Conservation (phyloP, 164 flowering plant species). For the Macadamia integrifolia region DNA sequence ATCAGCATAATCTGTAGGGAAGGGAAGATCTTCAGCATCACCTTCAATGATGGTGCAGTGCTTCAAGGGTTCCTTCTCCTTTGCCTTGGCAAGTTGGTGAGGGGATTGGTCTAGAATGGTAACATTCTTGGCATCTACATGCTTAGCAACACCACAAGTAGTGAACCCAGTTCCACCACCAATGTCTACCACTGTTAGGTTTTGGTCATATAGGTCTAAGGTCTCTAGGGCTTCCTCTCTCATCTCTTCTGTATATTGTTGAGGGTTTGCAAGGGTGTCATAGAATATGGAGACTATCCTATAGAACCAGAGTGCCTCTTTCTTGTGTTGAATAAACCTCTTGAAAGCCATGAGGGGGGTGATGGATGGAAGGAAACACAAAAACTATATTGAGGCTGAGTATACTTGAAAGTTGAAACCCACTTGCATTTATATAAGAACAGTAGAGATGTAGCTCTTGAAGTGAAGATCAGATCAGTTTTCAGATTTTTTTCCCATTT, state of each 20-base stretch:
- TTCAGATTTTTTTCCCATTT: too few species aligned
- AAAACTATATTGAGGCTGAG: too few species aligned
- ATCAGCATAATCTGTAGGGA: slow-evolving; percentile 63
- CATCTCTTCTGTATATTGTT: slow-evolving; percentile 24
- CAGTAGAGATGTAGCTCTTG: too few species aligned
- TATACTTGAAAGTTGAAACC: too few species aligned
- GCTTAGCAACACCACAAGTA: slow-evolving; percentile 57
- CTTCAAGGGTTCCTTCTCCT: too few species aligned
- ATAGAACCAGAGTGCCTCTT: slow-evolving; percentile 79
- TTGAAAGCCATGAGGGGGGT: too few species aligned
- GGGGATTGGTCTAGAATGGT: slow-evolving; percentile 21
- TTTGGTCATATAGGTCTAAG: slow-evolving; percentile 42
- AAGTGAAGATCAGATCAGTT: too few species aligned
- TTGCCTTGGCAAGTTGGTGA: too few species aligned
- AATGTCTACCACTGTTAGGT: slow-evolving; percentile 62
- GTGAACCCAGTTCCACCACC: slow-evolving; percentile 82
- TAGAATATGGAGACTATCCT: slow-evolving; percentile 66
- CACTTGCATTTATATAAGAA: too few species aligned
- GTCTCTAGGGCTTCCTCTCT: slow-evolving; percentile 2
- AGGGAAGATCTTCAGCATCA: slow-evolving; percentile 59
- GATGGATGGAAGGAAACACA: too few species aligned
- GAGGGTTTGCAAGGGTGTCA: slow-evolving; percentile 62
- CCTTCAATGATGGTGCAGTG: too few species aligned
- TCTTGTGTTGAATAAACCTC: slow-evolving; percentile 41
- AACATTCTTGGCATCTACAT: slow-evolving; percentile 26